phyloP scores from a whole-genome alignment of 495 filamentous ascomycete genomes.

The Aspergillus steynii region DNA sequence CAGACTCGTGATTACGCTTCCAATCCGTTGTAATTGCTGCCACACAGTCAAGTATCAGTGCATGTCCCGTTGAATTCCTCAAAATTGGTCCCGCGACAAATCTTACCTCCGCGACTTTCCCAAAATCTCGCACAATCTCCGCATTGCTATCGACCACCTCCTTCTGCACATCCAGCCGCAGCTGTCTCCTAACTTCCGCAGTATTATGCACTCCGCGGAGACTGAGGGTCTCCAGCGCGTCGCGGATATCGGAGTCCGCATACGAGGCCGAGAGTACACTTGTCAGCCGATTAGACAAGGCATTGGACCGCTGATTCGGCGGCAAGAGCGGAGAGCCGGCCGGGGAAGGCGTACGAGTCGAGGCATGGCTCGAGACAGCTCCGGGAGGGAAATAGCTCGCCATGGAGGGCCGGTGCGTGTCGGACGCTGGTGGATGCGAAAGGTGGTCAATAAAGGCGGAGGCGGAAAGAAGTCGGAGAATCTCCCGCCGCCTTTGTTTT shows the following conservation, averaged over 20 bases:
- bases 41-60: not conserved
- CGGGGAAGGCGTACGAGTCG: constrained; percentile 24
- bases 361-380: constrained; percentile 26
- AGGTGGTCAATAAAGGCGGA: constrained; percentile 16
- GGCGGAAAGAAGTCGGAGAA: constrained; percentile 4
- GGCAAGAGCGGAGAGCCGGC: constrained; percentile 37
- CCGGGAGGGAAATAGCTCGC: constrained; percentile 43
- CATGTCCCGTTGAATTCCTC: not conserved
- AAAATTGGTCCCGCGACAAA: no score
- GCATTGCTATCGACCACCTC: constrained; percentile 94
- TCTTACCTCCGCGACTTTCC: constrained; percentile 81
- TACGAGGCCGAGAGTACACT: constrained; percentile 89
- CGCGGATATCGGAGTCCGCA: constrained; percentile 86
- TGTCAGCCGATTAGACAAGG: constrained; percentile 73
- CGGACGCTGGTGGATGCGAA: constrained; percentile 7
- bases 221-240: constrained; percentile 79
- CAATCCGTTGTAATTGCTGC: constrained; percentile 86
- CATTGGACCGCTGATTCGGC: constrained; percentile 53
- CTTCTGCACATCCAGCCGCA: constrained; percentile 84
- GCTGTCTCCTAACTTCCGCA: constrained; percentile 72
- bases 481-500: not conserved
- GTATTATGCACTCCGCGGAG: constrained; percentile 70
- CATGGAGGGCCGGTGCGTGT: constrained; percentile 30
- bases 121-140: constrained; percentile 86
- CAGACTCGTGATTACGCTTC: constrained; percentile 70